Conservation (phyloP, 163 green algal species). For the Scenedesmus sp. region DNA sequence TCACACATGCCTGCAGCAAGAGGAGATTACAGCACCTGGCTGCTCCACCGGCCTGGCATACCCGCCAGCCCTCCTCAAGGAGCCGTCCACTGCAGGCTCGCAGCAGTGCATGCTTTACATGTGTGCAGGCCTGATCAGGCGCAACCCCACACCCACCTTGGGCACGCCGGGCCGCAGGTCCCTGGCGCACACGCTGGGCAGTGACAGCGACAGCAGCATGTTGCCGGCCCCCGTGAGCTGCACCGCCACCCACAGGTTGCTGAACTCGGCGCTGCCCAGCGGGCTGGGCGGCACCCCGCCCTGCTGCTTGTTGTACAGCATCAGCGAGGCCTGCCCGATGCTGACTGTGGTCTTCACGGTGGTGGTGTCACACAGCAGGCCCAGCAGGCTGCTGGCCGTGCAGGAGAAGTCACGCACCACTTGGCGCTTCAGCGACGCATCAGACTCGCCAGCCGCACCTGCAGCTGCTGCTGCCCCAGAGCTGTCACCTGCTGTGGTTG, state of each 20-base stretch:
- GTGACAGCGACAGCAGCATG: conserved; percentile 75
- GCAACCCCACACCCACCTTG: background rate
- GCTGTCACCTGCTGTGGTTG: background rate
- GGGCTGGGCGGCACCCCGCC: conserved; percentile 60
- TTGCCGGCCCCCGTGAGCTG: conserved; percentile 60
- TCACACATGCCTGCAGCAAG: too few relatives aligned
- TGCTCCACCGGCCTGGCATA: too few relatives aligned
- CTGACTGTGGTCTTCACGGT: conserved; percentile 60
- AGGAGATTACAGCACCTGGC: too few relatives aligned
- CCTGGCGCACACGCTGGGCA: conserved; percentile 80
- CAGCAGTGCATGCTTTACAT: too few relatives aligned
- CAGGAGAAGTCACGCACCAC: conserved; percentile 36
- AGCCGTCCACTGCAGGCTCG: too few relatives aligned
- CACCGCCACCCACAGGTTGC: conserved; percentile 79
- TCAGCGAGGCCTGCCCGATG: conserved; percentile 72
- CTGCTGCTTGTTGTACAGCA: conserved; percentile 70
- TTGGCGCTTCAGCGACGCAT: background rate
- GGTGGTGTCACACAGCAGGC: conserved; percentile 53
- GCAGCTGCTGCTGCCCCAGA: background rate
- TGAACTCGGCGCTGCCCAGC: conserved; percentile 56
- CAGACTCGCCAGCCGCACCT: background rate
- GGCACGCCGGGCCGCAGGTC: conserved; percentile 82
- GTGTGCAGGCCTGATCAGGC: too few relatives aligned
- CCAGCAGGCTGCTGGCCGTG: conserved; percentile 22
- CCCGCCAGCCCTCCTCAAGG: too few relatives aligned